Evolutionary conservation across 257 asterid species (phyloP), one percentile per base, ranked within the genome.

Genomic region (Jaltomata sinuosa): DNA sequence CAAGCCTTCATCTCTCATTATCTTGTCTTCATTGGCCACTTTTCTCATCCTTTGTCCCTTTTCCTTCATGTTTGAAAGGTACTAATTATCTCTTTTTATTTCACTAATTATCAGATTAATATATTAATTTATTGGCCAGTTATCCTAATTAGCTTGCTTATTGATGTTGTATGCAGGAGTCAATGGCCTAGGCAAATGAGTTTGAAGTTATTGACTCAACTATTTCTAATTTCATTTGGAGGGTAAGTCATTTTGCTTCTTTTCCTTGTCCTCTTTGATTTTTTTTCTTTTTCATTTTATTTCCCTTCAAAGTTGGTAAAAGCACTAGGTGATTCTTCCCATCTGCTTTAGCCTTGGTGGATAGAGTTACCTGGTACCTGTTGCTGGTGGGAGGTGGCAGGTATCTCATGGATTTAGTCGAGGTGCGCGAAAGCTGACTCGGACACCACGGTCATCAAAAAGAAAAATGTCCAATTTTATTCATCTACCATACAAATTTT

Each of bases 171-270:
- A 92, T 89, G 84, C 92, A 96, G 99, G 92, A 84, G 82, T 71
- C 89, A 89, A 87, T 96, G 98, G 99, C 99, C 98, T 4, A 86
- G 85, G 79, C 87, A 88, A 34, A 85, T 96, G 79, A 86, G 85
- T 64, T 50, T 83, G 89, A 96, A 88, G 88, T 84, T 96, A 52
- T 84, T 88, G 82, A 71, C 90, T 71, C 93, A 93, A 31, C 85
- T 93, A 52, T 83, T 92, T 84, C 84, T 96, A 29, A 92, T 93
- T 90, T 91, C 98, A 4, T 94, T 94, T 85, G 96, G 98, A 90
- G 98, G 99, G 99, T 94, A 89, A 29, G 77, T 36, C 27, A 34
- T 11, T 40, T 22, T 57, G 11, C 76, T 67, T 32, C 16, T 32
- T 8, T 32, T 65, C 25, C 25, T 31, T n/a, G 22, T 65, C 6